Evolutionary conservation across 257 asterid species (phyloP), one percentile per base, ranked within the genome.

Genomic region (Nicotiana attenuata): DNA sequence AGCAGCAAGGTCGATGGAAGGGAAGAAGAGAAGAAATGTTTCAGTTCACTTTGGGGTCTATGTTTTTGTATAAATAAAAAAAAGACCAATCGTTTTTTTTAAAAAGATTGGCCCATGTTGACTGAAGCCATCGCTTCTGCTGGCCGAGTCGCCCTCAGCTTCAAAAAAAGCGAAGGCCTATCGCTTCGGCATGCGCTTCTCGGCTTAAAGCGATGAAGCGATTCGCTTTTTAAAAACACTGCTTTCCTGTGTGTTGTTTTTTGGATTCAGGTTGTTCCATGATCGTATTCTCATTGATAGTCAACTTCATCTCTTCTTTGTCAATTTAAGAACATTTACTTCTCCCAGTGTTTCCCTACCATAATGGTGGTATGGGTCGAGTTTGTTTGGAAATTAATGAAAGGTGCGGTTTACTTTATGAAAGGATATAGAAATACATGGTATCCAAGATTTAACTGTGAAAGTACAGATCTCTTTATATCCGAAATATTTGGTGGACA

Each of bases 221-320:
- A n/a, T n/a, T n/a, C n/a, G n/a, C n/a, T n/a, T n/a, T n/a, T n/a
- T n/a, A n/a, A n/a, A n/a, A n/a, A n/a, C n/a, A n/a, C n/a, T n/a
- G n/a, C n/a, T 33, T 35, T 67, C 55, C 19, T 19, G 17, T 68
- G 77, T 35, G 77, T 35, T 68, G 55, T 35, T 35, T 68, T 66
- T 22, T 68, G 29, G 76, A 35, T 68, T 68, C 77, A 68, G n/a
- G 38, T 19, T 68, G 29, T 68, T n/a, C n/a, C 76, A 68, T 68
- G 77, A 33, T 68, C 77, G n/a, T 68, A 7, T 68, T 68, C 55
- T 68, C 29, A 35, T 68, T n/a, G 77, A 68, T 33, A 33, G 29
- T 19, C 76, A 33, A 66, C 52, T 65, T 31, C 76, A 67, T 20
- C 28, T 67, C 28, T 35, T 35, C 26, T 35, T 35, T 68, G 19